These are phyloP conservation scores for Cyphellophora europaea DNA, from an alignment of 2,329 filamentous ascomycete genomes.

Conservation along the genomic window DNA sequence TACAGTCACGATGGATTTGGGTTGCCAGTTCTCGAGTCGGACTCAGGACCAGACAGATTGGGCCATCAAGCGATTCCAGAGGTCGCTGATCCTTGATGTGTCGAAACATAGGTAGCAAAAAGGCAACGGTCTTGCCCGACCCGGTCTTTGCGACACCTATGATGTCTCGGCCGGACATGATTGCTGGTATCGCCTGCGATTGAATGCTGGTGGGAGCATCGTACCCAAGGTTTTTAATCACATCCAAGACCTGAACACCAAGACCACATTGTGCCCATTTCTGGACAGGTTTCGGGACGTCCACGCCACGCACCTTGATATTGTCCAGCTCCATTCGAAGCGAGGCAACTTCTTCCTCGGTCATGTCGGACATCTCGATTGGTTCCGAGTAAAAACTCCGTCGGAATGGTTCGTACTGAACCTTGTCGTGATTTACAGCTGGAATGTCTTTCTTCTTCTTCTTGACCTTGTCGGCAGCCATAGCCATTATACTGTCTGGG, in stretches of 20 bases:
- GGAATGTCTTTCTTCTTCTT: slow-evolving; percentile 96
- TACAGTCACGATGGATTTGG: slow-evolving; percentile 91
- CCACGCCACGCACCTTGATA: slow-evolving; percentile 82
- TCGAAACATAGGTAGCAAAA: slow-evolving; percentile 91
- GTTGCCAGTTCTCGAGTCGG: slow-evolving; percentile 88
- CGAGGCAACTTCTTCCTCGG: slow-evolving; percentile 71
- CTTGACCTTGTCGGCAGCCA: slow-evolving; percentile 28
- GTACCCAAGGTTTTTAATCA: slow-evolving; percentile 72
- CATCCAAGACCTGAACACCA: slow-evolving; percentile 75
- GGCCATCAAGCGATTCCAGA: slow-evolving; percentile 74
- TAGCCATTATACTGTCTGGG: slow-evolving; percentile 55
- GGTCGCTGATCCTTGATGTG: slow-evolving; percentile 91
- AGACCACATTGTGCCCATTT: slow-evolving; percentile 96
- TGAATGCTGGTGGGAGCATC: slow-evolving; percentile 90
- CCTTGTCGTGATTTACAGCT: slow-evolving; percentile 72
- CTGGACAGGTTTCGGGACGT: slow-evolving; percentile 85
- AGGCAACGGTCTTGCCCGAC: slow-evolving; percentile 94
- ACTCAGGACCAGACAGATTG: slow-evolving; percentile 81
- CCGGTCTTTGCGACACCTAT: slow-evolving; percentile 99
- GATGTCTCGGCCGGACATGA: slow-evolving; percentile 94
- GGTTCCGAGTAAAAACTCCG: slow-evolving; percentile 96
- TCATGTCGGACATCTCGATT: slow-evolving; percentile 70
- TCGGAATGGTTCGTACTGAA: slow-evolving; percentile 74
- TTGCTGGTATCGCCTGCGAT: slow-evolving; percentile 83
- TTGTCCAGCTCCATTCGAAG: slow-evolving; percentile 83